These are phyloP conservation scores for Aspergillus ruber DNA, from an alignment of 2,329 filamentous ascomycete genomes.

Conservation along the genomic window DNA sequence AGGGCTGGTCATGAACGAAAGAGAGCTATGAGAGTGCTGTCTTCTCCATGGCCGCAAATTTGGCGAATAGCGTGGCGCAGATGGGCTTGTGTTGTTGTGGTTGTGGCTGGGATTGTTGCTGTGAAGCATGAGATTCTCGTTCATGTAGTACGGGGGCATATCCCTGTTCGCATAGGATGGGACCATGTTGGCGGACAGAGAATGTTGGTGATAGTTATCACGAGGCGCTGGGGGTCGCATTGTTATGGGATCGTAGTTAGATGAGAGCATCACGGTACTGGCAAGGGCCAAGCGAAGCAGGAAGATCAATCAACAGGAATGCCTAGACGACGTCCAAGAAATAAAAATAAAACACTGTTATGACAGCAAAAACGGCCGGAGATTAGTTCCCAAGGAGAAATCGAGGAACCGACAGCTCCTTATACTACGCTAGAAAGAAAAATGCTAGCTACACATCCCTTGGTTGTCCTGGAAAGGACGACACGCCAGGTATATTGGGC, in stretches of 20 bases:
- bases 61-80: constrained; percentile 17
- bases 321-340: not conserved
- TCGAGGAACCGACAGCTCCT: constrained; percentile 20
- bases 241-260: constrained; percentile 21
- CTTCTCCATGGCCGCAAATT: constrained; percentile 23
- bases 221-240: constrained; percentile 15
- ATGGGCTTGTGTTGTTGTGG: not conserved
- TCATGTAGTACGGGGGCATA: constrained; percentile 13
- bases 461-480: constrained; percentile 17
- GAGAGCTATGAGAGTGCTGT: constrained; percentile 25
- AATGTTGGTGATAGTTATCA: constrained; percentile 12
- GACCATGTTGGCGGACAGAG: constrained; percentile 12
- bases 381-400: constrained; percentile 15
- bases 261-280: constrained; percentile 22
- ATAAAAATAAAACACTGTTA: not conserved
- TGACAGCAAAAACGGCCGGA: not conserved
- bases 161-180: constrained; percentile 11
- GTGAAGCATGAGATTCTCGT: constrained; percentile 6
- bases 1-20: constrained; percentile 29
- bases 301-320: constrained; percentile 9
- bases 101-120: constrained; percentile 2
- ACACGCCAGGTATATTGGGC: constrained; percentile 10
- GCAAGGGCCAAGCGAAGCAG: constrained; percentile 4
- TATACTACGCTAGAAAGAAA: constrained; percentile 18
- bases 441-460: constrained; percentile 21